Conservation (phyloP, 225 moss, liverwort and hornwort species). For the Anthoceros angustus region DNA sequence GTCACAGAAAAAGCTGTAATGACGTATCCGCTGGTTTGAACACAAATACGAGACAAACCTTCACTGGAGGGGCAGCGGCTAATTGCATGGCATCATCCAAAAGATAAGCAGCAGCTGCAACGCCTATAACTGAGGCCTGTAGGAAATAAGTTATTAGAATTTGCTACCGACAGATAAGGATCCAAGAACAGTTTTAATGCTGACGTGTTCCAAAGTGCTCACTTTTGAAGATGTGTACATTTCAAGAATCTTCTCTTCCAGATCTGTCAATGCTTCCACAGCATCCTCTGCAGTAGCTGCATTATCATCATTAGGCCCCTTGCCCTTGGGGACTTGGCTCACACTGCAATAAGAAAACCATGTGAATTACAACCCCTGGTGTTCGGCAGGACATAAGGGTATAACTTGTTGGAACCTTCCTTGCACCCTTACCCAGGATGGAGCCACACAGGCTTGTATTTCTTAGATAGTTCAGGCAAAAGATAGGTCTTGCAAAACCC, state of each 20-base stretch:
- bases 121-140: constrained; percentile 58
- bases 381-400: not conserved
- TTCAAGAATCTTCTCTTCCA: not conserved
- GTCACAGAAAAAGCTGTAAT: not conserved
- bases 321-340: not conserved
- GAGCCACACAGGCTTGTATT: constrained; percentile 66
- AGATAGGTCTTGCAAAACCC: constrained; percentile 67
- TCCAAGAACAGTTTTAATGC: not conserved
- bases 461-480: constrained; percentile 50
- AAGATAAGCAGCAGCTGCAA: constrained; percentile 75
- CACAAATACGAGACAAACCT: constrained; percentile 17
- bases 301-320: not conserved
- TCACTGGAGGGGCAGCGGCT: constrained; percentile 70
- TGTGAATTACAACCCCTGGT: not conserved
- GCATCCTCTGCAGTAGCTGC: not conserved
- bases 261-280: not conserved
- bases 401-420: not conserved
- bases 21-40: not conserved
- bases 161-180: too few relatives aligned
- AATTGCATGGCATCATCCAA: constrained; percentile 83
- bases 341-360: not conserved
- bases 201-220: constrained; percentile 2
- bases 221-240: not conserved
- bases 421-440: constrained; percentile 34
- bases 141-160: too few relatives aligned